These are phyloP conservation scores for Aspergillus funiculosus DNA, from an alignment of 495 filamentous ascomycete genomes.

Conservation along the genomic window DNA sequence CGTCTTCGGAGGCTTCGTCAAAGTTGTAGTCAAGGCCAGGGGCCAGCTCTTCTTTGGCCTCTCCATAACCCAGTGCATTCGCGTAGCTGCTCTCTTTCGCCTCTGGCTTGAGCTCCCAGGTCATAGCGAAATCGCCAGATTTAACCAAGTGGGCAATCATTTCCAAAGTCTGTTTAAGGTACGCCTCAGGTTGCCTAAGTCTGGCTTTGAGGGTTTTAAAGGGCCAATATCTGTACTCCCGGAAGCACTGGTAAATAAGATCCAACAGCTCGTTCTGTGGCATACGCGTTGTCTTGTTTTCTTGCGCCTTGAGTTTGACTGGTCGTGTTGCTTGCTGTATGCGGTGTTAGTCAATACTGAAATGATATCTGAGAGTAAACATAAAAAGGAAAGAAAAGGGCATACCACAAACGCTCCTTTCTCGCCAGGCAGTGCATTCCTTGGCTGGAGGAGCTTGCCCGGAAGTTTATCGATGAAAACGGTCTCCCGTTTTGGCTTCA, in stretches of 20 bases:
- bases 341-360: slow-evolving; percentile 15
- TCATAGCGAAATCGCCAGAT: slow-evolving; percentile 72
- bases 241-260: slow-evolving; percentile 73
- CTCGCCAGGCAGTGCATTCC: slow-evolving; percentile 33
- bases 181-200: slow-evolving; percentile 82
- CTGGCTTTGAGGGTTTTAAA: slow-evolving; percentile 70
- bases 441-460: slow-evolving; percentile 33
- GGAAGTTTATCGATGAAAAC: slow-evolving; percentile 39
- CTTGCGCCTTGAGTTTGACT: slow-evolving; percentile 45
- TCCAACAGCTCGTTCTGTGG: slow-evolving; percentile 81
- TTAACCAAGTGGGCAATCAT: slow-evolving; percentile 76
- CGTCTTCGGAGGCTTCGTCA: slow-evolving; percentile 43
- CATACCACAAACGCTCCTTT: slow-evolving; percentile 41
- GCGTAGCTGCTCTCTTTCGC: slow-evolving; percentile 53
- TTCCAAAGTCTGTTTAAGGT: slow-evolving; percentile 77
- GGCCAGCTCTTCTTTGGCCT: slow-evolving; percentile 44
- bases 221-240: slow-evolving; percentile 79
- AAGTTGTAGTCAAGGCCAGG: slow-evolving; percentile 38
- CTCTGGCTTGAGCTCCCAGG: slow-evolving; percentile 75
- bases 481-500: slow-evolving; percentile 55
- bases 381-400: slow-evolving; percentile 4
- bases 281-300: slow-evolving; percentile 82
- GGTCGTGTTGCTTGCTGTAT: slow-evolving; percentile 35
- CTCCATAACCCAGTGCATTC: slow-evolving; percentile 29
- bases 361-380: neutral